Conservation (phyloP, 208 protist genomes). For the Trypanosomatidae sp. region DNA sequence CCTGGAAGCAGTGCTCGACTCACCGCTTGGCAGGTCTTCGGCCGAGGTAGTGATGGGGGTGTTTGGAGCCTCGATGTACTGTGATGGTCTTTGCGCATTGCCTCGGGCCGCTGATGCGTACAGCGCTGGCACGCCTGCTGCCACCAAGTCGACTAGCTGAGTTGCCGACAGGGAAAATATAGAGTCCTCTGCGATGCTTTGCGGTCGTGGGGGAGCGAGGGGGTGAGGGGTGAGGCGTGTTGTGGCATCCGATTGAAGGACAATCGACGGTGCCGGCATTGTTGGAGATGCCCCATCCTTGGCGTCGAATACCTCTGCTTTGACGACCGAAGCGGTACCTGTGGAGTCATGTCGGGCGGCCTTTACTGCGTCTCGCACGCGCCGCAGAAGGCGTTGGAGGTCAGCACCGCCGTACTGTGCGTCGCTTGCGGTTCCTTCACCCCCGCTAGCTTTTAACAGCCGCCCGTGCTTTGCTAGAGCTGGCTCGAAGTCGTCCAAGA, state of each 20-base stretch:
- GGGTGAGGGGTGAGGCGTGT: slow-evolving; percentile 23
- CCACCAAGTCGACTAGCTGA: slow-evolving; percentile 40
- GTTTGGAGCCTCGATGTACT: not conserved
- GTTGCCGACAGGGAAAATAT: slow-evolving; percentile 55
- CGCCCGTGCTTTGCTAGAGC: not conserved
- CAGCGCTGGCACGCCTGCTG: slow-evolving; percentile 34
- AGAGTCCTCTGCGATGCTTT: slow-evolving; percentile 56
- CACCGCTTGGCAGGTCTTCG: not conserved
- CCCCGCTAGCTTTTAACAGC: not conserved
- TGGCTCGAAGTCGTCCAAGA: slow-evolving; percentile 1
- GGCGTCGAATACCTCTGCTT: not conserved
- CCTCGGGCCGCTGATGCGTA: not conserved
- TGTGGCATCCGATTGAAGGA: not conserved
- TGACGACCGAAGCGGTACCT: not conserved
- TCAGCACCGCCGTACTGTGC: too few relatives aligned
- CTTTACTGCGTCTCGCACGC: not conserved
- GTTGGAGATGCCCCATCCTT: not conserved
- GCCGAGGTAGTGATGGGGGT: not conserved
- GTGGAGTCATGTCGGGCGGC: not conserved
- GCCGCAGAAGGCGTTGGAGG: not conserved
- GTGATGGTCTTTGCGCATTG: not conserved
- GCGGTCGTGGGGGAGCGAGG: slow-evolving; percentile 36
- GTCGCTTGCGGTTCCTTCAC: not conserved
- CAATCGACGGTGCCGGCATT: slow-evolving; percentile 2
- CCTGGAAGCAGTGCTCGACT: not conserved